phyloP scores from a whole-genome alignment of 2,329 filamentous ascomycete genomes.

The Biscogniauxia marginata region DNA sequence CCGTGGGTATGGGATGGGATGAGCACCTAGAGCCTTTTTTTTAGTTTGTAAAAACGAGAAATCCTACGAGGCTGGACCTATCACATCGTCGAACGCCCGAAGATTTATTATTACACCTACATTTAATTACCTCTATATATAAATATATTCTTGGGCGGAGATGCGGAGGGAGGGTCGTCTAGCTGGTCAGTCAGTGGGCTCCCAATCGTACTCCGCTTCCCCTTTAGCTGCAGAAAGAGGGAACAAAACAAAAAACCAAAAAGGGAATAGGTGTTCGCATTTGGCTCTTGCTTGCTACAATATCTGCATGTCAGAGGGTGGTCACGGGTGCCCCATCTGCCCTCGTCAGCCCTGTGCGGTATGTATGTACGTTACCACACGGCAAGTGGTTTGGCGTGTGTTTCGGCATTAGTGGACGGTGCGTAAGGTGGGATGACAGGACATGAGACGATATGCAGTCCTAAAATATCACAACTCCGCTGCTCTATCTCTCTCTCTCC shows the following conservation, averaged over 20 bases:
- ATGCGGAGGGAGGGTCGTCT: no score
- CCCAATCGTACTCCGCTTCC: not conserved
- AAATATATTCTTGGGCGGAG: no score
- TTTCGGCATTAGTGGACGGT: not conserved
- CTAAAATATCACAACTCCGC: not conserved
- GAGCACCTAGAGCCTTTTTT: no score
- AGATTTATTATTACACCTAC: no score
- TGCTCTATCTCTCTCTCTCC: not conserved
- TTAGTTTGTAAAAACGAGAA: no score
- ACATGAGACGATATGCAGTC: not conserved
- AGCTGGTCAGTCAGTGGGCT: no score
- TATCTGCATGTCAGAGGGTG: not conserved
- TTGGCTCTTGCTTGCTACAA: not conserved
- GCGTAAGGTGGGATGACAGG: not conserved
- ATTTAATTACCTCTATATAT: no score
- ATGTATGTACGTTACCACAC: not conserved
- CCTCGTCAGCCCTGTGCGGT: not conserved
- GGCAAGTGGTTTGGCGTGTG: not conserved
- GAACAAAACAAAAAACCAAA: not conserved
- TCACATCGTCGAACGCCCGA: no score
- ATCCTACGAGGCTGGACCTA: no score
- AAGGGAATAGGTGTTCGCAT: not conserved
- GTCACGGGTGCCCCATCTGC: not conserved
- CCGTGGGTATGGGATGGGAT: no score
- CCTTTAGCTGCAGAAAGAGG: not conserved